Conservation (phyloP, 345 rosid genomes). For the Dimocarpus longan region DNA sequence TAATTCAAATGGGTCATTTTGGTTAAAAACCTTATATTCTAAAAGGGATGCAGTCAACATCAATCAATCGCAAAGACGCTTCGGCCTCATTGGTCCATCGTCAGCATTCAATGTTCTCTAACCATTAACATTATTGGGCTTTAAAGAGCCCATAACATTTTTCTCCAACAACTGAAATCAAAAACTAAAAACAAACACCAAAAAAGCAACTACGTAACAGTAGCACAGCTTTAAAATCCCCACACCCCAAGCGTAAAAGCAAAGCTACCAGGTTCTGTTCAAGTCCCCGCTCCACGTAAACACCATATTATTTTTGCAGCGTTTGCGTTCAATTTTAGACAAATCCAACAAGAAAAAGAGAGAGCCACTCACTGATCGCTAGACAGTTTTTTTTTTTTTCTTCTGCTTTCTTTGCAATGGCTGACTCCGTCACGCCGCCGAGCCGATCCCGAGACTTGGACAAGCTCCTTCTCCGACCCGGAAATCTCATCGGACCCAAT, state of each 20-base stretch:
- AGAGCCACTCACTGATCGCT: not conserved
- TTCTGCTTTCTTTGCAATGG: slow-evolving; percentile 37
- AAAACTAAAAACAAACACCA: no score
- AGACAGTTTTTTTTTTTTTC: not conserved
- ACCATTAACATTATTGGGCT: not conserved
- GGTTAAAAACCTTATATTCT: no score
- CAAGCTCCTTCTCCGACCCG: slow-evolving; percentile 89
- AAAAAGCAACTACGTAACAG: no score
- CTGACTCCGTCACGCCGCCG: slow-evolving; percentile 41
- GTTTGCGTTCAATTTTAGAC: not conserved
- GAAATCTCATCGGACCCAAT: slow-evolving; percentile 79
- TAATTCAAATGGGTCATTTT: no score
- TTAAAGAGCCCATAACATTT: not conserved
- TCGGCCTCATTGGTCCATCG: not conserved
- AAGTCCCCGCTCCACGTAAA: not conserved
- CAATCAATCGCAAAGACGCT: no score
- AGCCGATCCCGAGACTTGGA: slow-evolving; percentile 91
- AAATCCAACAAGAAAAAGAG: not conserved
- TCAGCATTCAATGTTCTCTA: not conserved
- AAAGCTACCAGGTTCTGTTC: slow-evolving; percentile 14
- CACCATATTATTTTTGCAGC: not conserved
- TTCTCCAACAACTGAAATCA: not conserved
- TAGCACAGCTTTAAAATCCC: not conserved
- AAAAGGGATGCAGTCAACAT: no score
- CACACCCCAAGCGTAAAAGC: slow-evolving; percentile 18